Evolutionary conservation across 2,329 filamentous ascomycete genomes (phyloP), one percentile per base, ranked within the genome.

Genomic region (Diaporthe sp.): DNA sequence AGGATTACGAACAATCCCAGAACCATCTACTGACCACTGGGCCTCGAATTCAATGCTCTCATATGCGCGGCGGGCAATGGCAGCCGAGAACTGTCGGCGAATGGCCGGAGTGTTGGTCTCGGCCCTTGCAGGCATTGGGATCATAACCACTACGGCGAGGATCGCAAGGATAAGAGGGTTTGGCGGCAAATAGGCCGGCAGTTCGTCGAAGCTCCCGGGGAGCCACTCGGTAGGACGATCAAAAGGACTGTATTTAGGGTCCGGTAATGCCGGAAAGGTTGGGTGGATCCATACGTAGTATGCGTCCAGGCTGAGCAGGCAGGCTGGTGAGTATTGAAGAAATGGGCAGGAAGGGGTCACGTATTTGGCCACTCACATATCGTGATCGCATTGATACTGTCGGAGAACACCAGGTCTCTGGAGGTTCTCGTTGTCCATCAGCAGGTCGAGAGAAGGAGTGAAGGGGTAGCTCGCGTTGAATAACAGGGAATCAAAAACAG

Each of bases 201-300:
- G 13, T 37, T 58, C 55, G 17, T 37, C 31, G 1, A 2, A 4
- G 0, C 31, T 58, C 7, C 2, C 31, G 5, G 55, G 55, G 5
- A n/a, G 1, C 55, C 55, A 58, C 55, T 58, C 55, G 2, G 13
- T 3, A 4, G 55, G 55, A 17, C 31, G 55, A 58, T 58, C 55
- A 8, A 37, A 2, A 4, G 55, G 31, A 37, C 17, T 58, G 5
- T 58, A 37, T 9, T n/a, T 17, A n/a, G 55, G 55, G 20, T 58
- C 9, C 31, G 55, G 31, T 4, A 58, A 17, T 4, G 55, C 55
- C 9, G 55, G 55, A 1, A 58, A 58, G 9, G 55, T 58, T 8
- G 55, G 55, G 31, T 58, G 55, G 31, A 58, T 58, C 55, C 55
- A 58, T 58, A 17, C 4, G 20, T 58, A 58, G 31, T 58, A 58